Percentiles rank a stretch among this genome's conserved stretches.
These are phyloP conservation scores for Acacia concinna DNA, from an alignment of 331 rosid species.

Conservation along the genomic window DNA sequence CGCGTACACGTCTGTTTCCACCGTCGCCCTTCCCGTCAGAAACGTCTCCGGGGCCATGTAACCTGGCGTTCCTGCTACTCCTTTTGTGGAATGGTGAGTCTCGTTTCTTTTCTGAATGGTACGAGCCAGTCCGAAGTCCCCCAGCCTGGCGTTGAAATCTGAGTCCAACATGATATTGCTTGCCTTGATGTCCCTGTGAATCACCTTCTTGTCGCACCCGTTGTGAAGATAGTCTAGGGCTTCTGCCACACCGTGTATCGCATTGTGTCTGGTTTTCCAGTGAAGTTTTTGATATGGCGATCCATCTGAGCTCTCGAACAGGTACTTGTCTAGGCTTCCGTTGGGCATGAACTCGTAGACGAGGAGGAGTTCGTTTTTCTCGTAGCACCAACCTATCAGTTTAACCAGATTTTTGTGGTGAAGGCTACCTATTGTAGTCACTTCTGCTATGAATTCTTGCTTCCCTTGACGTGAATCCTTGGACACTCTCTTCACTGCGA, in stretches of 20 bases:
- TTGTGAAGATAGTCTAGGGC: constrained; percentile 16
- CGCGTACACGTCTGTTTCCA: constrained; percentile 10
- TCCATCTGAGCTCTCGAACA: constrained; percentile 9
- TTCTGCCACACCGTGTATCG: neutral
- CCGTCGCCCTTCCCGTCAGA: constrained; percentile 3
- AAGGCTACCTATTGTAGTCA: constrained; percentile 57
- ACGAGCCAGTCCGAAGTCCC: constrained; percentile 84
- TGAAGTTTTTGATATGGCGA: neutral
- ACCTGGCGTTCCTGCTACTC: constrained; percentile 7
- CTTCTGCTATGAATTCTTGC: constrained; percentile 63
- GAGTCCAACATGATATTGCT: constrained; percentile 79
- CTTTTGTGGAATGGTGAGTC: constrained; percentile 7
- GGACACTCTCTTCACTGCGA: constrained; percentile 53
- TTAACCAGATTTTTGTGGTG: constrained; percentile 60
- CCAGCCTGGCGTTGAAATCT: constrained; percentile 53
- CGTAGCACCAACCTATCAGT: constrained; percentile 62
- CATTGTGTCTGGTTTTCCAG: neutral
- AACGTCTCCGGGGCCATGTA: constrained; percentile 17
- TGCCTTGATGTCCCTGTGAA: constrained; percentile 74
- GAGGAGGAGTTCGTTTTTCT: constrained; percentile 50
- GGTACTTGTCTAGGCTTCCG: constrained; percentile 54
- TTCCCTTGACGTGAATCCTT: constrained; percentile 54
- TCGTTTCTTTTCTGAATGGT: neutral
- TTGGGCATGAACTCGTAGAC: constrained; percentile 64
- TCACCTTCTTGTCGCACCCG: constrained; percentile 33